phyloP scores from a whole-genome alignment of 2,329 filamentous ascomycete species.

The Trichoderma polysporum region DNA sequence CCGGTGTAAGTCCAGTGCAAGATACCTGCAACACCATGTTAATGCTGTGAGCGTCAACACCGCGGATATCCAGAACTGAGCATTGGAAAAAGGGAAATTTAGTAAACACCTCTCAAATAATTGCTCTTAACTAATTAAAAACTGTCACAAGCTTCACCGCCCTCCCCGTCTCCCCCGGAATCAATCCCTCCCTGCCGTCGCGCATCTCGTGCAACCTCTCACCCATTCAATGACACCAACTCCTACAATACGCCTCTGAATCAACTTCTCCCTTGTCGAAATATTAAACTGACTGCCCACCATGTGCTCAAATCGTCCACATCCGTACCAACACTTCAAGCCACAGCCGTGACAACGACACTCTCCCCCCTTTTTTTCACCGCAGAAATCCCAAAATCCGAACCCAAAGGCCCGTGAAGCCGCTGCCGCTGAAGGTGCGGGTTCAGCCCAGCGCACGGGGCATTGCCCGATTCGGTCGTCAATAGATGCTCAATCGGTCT shows the following conservation, averaged over 20 bases:
- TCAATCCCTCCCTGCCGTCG: neutral
- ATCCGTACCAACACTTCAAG: neutral
- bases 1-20: neutral
- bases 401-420: neutral
- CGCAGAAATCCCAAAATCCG: neutral
- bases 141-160: too few relatives aligned
- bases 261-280: neutral
- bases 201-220: neutral
- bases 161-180: neutral
- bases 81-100: too few relatives aligned
- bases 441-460: neutral
- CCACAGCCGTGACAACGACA: neutral
- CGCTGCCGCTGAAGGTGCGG: slow-evolving; percentile 15
- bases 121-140: too few relatives aligned
- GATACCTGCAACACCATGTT: neutral
- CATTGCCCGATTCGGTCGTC: slow-evolving; percentile 35
- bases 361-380: neutral
- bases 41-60: too few relatives aligned
- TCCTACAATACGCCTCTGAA: neutral
- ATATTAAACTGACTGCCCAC: neutral
- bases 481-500: slow-evolving; percentile 32
- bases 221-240: neutral
- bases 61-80: too few relatives aligned
- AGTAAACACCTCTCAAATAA: too few relatives aligned
- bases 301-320: neutral